Evolutionary conservation across 2,329 filamentous ascomycete genomes (phyloP).

Genomic region (Fusarium tjaetaba): DNA sequence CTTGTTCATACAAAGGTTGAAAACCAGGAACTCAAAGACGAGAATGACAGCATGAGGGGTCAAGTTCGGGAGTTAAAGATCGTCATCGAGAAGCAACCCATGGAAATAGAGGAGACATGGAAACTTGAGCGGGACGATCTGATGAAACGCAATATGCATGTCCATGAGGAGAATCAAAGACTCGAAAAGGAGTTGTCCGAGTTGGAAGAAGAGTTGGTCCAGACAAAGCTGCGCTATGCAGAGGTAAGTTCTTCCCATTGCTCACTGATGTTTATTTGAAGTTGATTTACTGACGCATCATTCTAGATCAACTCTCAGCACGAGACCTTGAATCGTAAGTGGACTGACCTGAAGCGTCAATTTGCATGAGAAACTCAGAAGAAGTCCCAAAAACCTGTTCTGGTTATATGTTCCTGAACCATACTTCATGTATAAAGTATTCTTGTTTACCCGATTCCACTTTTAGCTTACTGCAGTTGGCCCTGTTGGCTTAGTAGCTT

Average conservation of each 20-base stretch:
- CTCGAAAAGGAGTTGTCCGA: constrained; percentile 91
- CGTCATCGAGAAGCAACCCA: constrained; percentile 89
- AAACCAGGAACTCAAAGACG: constrained; percentile 87
- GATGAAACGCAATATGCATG: constrained; percentile 91
- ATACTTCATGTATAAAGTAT: constrained; percentile 43
- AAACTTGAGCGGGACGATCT: constrained; percentile 88
- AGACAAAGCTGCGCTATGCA: constrained; percentile 93
- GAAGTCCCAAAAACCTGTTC: constrained; percentile 7
- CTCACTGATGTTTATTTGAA: not conserved
- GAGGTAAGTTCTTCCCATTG: constrained; percentile 72
- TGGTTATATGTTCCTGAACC: constrained; percentile 15
- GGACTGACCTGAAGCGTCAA: constrained; percentile 75
- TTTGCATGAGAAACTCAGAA: constrained; percentile 53
- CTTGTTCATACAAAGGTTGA: constrained; percentile 92
- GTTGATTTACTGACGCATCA: constrained; percentile 20
- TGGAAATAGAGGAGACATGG: constrained; percentile 84
- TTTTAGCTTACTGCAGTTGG: constrained; percentile 7
- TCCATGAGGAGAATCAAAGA: constrained; percentile 90
- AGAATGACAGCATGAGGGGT: constrained; percentile 86
- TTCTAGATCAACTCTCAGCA: constrained; percentile 74
- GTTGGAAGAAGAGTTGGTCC: constrained; percentile 91
- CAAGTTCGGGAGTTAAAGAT: constrained; percentile 87
- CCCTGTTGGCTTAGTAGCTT: constrained; percentile 6
- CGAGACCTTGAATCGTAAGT: constrained; percentile 79
- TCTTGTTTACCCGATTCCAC: constrained; percentile 25